Conservation (phyloP, 2,329 filamentous ascomycete genomes). For the Thermoascus crustaceus region DNA sequence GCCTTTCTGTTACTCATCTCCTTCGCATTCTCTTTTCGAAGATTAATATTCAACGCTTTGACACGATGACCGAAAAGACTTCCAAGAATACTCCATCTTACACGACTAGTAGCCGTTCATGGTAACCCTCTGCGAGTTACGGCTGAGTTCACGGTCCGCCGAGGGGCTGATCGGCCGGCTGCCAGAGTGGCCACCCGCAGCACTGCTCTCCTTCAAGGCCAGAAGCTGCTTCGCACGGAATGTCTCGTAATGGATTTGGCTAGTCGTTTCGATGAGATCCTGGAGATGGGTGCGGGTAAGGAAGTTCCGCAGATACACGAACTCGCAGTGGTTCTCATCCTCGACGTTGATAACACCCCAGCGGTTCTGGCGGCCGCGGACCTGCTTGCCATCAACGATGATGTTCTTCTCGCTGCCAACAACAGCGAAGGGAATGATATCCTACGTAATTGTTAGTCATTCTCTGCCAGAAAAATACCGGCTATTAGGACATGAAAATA, state of each 20-base stretch:
- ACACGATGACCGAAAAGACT: too few species aligned
- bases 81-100: neutral
- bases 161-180: constrained; percentile 92
- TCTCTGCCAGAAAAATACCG: constrained; percentile 18
- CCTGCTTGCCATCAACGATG: constrained; percentile 93
- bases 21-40: constrained; percentile 9
- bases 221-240: constrained; percentile 99
- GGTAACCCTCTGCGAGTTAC: constrained; percentile 92
- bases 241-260: constrained; percentile 99
- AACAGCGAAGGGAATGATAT: constrained; percentile 92
- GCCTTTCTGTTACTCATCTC: constrained; percentile 5
- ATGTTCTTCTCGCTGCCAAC: constrained; percentile 98
- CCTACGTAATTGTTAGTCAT: constrained; percentile 45
- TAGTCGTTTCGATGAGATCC: constrained; percentile 97
- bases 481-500: constrained; percentile 43
- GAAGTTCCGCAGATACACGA: constrained; percentile 97
- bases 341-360: constrained; percentile 99
- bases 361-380: constrained; percentile 94
- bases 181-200: constrained; percentile 60
- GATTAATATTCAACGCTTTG: constrained; percentile 12
- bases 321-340: constrained; percentile 99
- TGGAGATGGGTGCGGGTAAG: constrained; percentile 95
- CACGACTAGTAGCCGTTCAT: constrained; percentile 89
- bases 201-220: constrained; percentile 95
- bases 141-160: constrained; percentile 91